phyloP scores from a whole-genome alignment of 345 rosid genomes.

The Cardamine resedifolia region DNA sequence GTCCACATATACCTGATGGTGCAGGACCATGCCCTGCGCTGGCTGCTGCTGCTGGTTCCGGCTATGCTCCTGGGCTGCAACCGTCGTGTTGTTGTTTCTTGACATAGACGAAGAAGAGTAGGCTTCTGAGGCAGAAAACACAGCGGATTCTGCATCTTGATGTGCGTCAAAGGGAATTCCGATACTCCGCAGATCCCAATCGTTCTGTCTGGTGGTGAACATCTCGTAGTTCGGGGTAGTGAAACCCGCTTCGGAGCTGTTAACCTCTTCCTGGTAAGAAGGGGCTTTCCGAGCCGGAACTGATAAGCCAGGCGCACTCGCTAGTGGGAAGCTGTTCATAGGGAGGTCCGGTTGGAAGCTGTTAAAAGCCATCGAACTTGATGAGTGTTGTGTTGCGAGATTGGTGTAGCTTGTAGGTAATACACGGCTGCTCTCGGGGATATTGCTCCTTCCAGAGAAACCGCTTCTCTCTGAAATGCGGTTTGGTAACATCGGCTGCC shows the following conservation, averaged over 20 bases:
- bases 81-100: conserved; percentile 31
- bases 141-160: conserved; percentile 48
- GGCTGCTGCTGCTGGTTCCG: conserved; percentile 28
- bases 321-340: conserved; percentile 56
- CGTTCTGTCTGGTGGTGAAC: conserved; percentile 40
- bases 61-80: conserved; percentile 16
- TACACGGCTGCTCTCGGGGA: conserved; percentile 61
- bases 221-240: conserved; percentile 23
- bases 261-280: conserved; percentile 59
- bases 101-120: conserved; percentile 37
- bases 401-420: conserved; percentile 42
- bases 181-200: conserved; percentile 71
- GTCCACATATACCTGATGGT: conserved; percentile 25
- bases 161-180: conserved; percentile 58
- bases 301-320: conserved; percentile 58
- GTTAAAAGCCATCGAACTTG: conserved; percentile 28
- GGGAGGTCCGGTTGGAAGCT: conserved; percentile 53
- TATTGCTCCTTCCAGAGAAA: conserved; percentile 46
- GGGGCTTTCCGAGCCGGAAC: conserved; percentile 35
- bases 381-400: conserved; percentile 29
- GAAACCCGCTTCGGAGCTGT: conserved; percentile 46
- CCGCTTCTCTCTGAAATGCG: conserved; percentile 42
- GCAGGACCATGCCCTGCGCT: neutral
- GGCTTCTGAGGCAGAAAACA: conserved; percentile 29
- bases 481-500: conserved; percentile 58